phyloP scores from a whole-genome alignment of 495 filamentous ascomycete species.

The Hypoxylon rickii region DNA sequence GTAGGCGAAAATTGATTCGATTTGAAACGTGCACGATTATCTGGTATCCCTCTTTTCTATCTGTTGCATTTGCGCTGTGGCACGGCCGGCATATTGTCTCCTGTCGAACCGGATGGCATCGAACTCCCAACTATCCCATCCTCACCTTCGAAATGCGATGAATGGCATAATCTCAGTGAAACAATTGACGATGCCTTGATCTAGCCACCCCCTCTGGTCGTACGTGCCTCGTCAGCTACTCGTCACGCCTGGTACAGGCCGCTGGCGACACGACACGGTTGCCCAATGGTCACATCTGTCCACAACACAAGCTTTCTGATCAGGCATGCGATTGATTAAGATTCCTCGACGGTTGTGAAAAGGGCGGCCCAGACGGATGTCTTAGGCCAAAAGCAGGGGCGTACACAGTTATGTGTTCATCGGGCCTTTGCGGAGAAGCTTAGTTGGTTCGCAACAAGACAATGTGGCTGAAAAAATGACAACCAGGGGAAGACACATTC shows the following conservation, averaged over 20 bases:
- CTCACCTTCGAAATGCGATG: conserved; percentile 6
- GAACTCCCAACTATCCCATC: conserved; percentile 9
- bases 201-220: not conserved
- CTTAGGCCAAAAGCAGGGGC: conserved; percentile 8
- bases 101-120: not conserved
- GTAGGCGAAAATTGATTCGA: not conserved
- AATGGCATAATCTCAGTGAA: conserved; percentile 4
- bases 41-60: conserved; percentile 17
- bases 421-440: conserved; percentile 25
- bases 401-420: conserved; percentile 13
- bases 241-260: conserved; percentile 2
- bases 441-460: conserved; percentile 16
- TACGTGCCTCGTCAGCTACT: conserved; percentile 23
- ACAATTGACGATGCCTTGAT: conserved; percentile 1
- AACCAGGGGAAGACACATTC: conserved; percentile 17
- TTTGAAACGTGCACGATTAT: conserved; percentile 20
- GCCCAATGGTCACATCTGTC: conserved; percentile 2
- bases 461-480: conserved; percentile 17
- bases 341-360: conserved; percentile 2
- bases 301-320: conserved; percentile 1
- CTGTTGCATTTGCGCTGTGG: conserved; percentile 6
- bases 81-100: conserved; percentile 19
- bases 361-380: conserved; percentile 21
- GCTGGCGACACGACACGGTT: not conserved
- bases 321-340: not conserved